Evolutionary conservation across 2,329 filamentous ascomycete species (phyloP).

Genomic region (Talaromyces piceae): DNA sequence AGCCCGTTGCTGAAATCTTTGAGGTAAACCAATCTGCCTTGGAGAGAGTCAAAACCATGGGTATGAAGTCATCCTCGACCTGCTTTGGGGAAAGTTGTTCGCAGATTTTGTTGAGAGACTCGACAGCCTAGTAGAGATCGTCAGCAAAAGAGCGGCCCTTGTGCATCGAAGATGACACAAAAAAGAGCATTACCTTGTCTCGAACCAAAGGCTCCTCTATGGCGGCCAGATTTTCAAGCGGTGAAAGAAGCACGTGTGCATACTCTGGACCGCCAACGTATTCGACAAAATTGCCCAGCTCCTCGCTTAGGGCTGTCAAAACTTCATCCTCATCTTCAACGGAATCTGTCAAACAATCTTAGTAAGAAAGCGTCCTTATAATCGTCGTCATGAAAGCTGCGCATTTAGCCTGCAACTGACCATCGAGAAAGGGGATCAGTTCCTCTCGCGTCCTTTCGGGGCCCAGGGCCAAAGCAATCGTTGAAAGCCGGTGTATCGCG

Average conservation of each 20-base stretch:
- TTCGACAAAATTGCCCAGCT: slow-evolving; percentile 93
- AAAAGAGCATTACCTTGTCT: slow-evolving; percentile 93
- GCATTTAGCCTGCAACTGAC: slow-evolving; percentile 49
- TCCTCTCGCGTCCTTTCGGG: slow-evolving; percentile 96
- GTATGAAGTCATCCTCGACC: slow-evolving; percentile 96
- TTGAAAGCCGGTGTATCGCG: slow-evolving; percentile 95
- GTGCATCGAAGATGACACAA: slow-evolving; percentile 8
- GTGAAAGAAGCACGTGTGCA: slow-evolving; percentile 92
- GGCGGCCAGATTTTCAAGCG: slow-evolving; percentile 92
- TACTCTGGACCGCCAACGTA: slow-evolving; percentile 92
- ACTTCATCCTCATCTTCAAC: slow-evolving; percentile 99
- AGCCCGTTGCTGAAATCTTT: slow-evolving; percentile 93
- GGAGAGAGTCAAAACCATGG: slow-evolving; percentile 86
- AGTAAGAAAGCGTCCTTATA: slow-evolving; percentile 1
- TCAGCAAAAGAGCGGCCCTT: slow-evolving; percentile 11
- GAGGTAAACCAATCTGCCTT: slow-evolving; percentile 99
- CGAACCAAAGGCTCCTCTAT: slow-evolving; percentile 97
- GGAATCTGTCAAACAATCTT: slow-evolving; percentile 59
- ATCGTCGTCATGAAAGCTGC: background rate
- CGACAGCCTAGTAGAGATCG: slow-evolving; percentile 65
- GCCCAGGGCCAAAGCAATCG: slow-evolving; percentile 92
- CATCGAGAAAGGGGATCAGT: slow-evolving; percentile 97
- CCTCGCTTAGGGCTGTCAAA: slow-evolving; percentile 90
- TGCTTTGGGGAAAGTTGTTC: slow-evolving; percentile 81
- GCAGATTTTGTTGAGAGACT: slow-evolving; percentile 99